These are phyloP conservation scores for Eucalyptus cladocalyx DNA, from an alignment of 345 rosid genomes.

Conservation along the genomic window DNA sequence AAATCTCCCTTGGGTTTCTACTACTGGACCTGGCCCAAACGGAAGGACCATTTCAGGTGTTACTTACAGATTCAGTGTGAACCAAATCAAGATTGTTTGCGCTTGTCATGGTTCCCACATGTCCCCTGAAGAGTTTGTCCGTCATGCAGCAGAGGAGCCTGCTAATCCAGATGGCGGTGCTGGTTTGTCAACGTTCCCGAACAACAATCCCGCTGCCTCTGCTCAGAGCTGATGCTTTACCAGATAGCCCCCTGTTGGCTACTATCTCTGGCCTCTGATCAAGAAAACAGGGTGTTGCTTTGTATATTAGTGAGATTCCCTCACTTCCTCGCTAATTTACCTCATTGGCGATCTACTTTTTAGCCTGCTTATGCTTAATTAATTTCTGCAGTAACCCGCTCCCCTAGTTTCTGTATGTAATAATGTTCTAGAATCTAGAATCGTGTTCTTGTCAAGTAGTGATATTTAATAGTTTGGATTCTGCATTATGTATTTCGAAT, in stretches of 20 bases:
- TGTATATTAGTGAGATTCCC: background rate
- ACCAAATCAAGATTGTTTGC: constrained; percentile 79
- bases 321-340: background rate
- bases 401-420: background rate
- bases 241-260: background rate
- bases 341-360: background rate
- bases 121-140: constrained; percentile 90
- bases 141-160: constrained; percentile 74
- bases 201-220: constrained; percentile 62
- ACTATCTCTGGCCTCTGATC: background rate
- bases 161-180: constrained; percentile 31
- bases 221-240: constrained; percentile 45
- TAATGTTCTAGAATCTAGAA: background rate
- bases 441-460: background rate
- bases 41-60: constrained; percentile 92
- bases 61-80: constrained; percentile 57
- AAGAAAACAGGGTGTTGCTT: background rate
- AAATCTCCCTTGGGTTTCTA: constrained; percentile 93
- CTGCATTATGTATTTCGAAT: background rate
- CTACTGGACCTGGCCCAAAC: constrained; percentile 74
- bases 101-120: constrained; percentile 93
- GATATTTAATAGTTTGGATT: background rate
- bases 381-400: background rate
- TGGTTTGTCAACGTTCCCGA: constrained; percentile 32
- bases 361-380: background rate